phyloP scores from a whole-genome alignment of 2,329 filamentous ascomycete genomes.

The Epichloe festucae region DNA sequence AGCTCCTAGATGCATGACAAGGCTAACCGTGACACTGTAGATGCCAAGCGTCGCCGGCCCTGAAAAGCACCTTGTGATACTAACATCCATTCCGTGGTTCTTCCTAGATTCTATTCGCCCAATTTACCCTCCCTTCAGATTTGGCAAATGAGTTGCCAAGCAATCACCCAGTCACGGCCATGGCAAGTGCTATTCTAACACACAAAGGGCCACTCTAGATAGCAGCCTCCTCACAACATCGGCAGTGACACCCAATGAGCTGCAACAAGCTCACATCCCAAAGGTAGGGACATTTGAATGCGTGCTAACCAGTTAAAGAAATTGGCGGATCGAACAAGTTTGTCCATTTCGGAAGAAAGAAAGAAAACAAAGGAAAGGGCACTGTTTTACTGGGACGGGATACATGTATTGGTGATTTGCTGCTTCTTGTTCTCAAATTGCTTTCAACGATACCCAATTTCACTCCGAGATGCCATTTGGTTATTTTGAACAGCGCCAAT shows the following conservation, averaged over 20 bases:
- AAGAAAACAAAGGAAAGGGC: not conserved
- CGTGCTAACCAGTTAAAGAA: not conserved
- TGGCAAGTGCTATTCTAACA: not conserved
- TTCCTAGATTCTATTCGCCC: not conserved
- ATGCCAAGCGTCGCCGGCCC: conserved; percentile 10
- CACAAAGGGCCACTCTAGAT: not conserved
- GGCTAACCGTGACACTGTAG: conserved; percentile 7
- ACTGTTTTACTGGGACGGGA: not conserved
- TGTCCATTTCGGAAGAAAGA: not conserved
- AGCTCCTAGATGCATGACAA: not conserved
- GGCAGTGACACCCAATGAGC: not conserved
- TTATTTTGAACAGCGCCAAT: not conserved
- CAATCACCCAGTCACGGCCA: not conserved
- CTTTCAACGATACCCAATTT: not conserved
- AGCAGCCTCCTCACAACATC: not conserved
- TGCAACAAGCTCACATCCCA: not conserved
- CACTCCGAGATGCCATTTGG: not conserved
- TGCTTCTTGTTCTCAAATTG: not conserved
- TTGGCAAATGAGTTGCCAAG: not conserved
- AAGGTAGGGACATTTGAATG: conserved; percentile 1
- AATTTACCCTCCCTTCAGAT: not conserved
- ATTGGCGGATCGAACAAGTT: not conserved
- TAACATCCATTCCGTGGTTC: conserved; percentile 1
- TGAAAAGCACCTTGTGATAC: conserved; percentile 3
- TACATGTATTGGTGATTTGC: not conserved